Conservation (phyloP, 768 basidiomycete species). For the Mycena albidolilacea region DNA sequence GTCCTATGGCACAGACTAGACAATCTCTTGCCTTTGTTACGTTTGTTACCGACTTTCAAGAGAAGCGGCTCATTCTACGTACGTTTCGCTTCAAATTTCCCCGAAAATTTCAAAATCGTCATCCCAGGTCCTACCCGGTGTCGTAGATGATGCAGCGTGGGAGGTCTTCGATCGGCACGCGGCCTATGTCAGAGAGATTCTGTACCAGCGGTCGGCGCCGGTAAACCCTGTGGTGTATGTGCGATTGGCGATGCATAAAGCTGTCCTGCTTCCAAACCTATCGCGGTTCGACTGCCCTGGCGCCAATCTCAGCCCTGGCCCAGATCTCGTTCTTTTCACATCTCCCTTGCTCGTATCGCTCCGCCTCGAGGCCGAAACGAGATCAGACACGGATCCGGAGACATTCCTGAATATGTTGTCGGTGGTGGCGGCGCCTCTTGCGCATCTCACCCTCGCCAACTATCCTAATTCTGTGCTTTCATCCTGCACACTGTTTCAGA, state of each 20-base stretch:
- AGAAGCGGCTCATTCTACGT: background rate
- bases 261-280: no score
- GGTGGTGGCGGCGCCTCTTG: background rate
- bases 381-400: background rate
- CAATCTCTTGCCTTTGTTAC: background rate
- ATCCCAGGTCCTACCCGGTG: no score
- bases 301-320: no score
- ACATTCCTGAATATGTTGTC: background rate
- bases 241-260: no score
- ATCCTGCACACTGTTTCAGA: background rate
- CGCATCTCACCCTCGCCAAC: background rate
- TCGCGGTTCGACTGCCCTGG: no score
- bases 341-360: conserved; percentile 1
- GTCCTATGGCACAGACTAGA: no score
- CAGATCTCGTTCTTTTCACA: conserved; percentile 1
- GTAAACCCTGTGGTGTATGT: background rate
- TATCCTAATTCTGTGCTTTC: background rate
- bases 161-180: conserved; percentile 9
- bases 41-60: conserved; percentile 1
- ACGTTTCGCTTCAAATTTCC: background rate
- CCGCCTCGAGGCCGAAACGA: background rate
- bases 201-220: background rate
- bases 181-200: conserved; percentile 2
- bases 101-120: background rate
- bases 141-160: background rate